These are phyloP conservation scores for Monilinia fructicola DNA, from an alignment of 2,329 filamentous ascomycete species.

Conservation along the genomic window DNA sequence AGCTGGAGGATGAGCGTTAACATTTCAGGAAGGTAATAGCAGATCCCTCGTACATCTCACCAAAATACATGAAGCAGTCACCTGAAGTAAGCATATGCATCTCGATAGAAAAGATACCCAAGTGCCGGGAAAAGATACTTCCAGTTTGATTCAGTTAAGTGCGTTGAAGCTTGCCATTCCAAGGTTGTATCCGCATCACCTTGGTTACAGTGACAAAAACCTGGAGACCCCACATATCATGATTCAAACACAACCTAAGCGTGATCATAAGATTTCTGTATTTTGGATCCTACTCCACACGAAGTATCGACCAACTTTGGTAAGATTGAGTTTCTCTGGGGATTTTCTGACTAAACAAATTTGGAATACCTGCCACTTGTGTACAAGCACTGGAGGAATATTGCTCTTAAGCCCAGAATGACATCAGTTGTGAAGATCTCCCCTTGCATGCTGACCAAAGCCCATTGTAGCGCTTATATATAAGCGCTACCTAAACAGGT, in stretches of 20 bases:
- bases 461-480: constrained; percentile 2
- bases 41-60: constrained; percentile 6
- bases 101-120: neutral
- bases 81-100: too few relatives aligned
- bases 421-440: neutral
- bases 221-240: neutral
- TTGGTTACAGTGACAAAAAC: neutral
- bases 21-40: constrained; percentile 11
- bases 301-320: neutral
- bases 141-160: neutral
- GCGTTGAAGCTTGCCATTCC: neutral
- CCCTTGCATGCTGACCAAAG: neutral
- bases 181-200: neutral
- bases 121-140: neutral
- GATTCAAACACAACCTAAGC: neutral
- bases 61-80: neutral
- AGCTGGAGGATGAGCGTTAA: neutral
- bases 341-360: neutral
- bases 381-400: neutral
- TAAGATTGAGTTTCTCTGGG: neutral
- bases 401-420: neutral
- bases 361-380: neutral
- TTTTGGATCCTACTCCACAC: neutral
- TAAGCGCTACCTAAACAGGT: neutral
- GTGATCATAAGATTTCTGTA: neutral